Percentiles rank a stretch among this genome's conserved stretches.
phyloP scores from a whole-genome alignment of 192 early-diverging fungal species.

The Dispira simplex region DNA sequence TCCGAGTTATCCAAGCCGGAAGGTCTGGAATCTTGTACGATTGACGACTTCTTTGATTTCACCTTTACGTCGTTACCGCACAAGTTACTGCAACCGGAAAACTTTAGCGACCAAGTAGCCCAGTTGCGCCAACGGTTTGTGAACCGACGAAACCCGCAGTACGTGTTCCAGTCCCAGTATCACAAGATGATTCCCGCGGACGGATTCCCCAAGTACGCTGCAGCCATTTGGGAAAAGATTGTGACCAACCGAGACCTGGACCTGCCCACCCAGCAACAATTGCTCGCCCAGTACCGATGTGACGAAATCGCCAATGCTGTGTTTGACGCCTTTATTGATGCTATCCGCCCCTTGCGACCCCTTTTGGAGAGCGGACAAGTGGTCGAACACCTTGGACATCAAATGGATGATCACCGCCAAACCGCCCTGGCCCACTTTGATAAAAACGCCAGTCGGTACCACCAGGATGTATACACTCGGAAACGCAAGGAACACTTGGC shows the following conservation, averaged over 20 bases:
- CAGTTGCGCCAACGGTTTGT: conserved; percentile 60
- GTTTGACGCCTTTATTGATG: conserved; percentile 49
- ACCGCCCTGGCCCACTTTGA: conserved; percentile 66
- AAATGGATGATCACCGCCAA: conserved; percentile 36
- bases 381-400: conserved; percentile 53
- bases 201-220: conserved; percentile 85
- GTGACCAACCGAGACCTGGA: conserved; percentile 90
- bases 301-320: conserved; percentile 82
- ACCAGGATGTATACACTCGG: conserved; percentile 69
- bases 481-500: conserved; percentile 71
- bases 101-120: conserved; percentile 59
- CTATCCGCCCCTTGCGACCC: conserved; percentile 42
- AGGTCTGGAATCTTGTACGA: conserved; percentile 53
- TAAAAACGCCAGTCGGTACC: conserved; percentile 78
- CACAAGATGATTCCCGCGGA: conserved; percentile 91
- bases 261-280: conserved; percentile 93
- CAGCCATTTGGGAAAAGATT: conserved; percentile 93
- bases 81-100: conserved; percentile 68
- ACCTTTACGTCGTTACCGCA: conserved; percentile 81
- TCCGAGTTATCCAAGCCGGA: conserved; percentile 73
- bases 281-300: conserved; percentile 95
- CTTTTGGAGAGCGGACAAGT: conserved; percentile 68
- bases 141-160: conserved; percentile 46
- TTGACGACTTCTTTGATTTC: conserved; percentile 86
- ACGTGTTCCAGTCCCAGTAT: conserved; percentile 72